Base-by-base conservation (phyloP, 2,329 filamentous ascomycete genomes). In the Diaporthe sp. region DNA sequence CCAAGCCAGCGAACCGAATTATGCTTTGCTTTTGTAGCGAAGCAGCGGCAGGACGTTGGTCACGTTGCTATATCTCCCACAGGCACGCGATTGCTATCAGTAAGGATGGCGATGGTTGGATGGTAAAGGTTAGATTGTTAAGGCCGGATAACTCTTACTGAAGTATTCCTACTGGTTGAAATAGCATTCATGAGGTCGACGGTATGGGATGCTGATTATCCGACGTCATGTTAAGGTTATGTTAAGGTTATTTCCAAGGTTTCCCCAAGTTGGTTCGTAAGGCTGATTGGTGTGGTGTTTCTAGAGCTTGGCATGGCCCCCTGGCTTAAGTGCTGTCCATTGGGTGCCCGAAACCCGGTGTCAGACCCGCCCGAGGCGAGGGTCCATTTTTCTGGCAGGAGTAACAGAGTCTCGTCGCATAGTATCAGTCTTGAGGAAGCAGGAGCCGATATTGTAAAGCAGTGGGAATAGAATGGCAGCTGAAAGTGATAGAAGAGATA, bases 161-260 rank as follows among this genome's bases (percentile, higher is more conserved):
- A 39, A 39, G 12, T 39, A 39, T 39, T 39, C 12, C 37, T 39
- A 13, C 10, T 39, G 37, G 37, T 39, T 39, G 37, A 3, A 13
- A 39, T 39, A 39, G 37, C 37, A 39, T 39, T 39, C 37, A 39
- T 39, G 28, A 37, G 28, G 62, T 37, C 44, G 22, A 4, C 37
- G 62, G 62, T 67, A 31, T 22, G 44, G 62, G 31, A 67, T 51
- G 42, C 62, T 67, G 62, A 51, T 67, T 12, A 51, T 67, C 44
- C 62, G 62, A 67, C 62, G 62, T 67, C 62, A 62, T 62, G 39
- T 62, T 62, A 62, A 62, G 37, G 37, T 62, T 44, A 34, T 49
- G 39, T 62, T 62, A 62, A 62, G 37, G 37, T 62, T 44, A n/a
- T 49, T 15, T 49, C 61, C 61, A 67, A 49, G 61, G 61, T 67